A percentile compares a stretch with the other conserved stretches of the same genome.
Evolutionary conservation across 257 asterid genomes (phyloP).

Genomic region (Capsicum pubescens): DNA sequence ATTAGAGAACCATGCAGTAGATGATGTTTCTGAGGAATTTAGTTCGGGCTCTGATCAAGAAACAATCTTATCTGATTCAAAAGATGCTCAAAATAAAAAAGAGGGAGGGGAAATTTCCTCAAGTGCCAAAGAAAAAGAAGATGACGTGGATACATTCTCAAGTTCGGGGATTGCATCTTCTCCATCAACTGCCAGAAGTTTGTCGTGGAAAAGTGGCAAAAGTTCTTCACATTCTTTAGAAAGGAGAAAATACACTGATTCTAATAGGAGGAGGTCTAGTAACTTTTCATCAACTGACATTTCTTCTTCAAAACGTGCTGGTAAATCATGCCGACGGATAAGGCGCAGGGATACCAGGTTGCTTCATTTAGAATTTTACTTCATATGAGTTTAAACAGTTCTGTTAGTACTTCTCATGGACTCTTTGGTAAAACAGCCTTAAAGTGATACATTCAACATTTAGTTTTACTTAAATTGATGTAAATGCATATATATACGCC

Average conservation of each 20-base stretch:
- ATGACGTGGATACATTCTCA: slow-evolving; percentile 58
- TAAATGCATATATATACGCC: not conserved
- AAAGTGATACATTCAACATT: not conserved
- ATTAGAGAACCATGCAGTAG: slow-evolving; percentile 66
- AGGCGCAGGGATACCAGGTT: slow-evolving; percentile 75
- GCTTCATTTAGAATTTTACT: slow-evolving; percentile 30
- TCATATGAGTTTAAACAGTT: not conserved
- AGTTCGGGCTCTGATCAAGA: slow-evolving; percentile 79
- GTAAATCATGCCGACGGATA: slow-evolving; percentile 90
- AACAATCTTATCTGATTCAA: slow-evolving; percentile 45
- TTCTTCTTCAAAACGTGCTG: slow-evolving; percentile 63
- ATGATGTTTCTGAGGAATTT: slow-evolving; percentile 67
- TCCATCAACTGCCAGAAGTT: slow-evolving; percentile 70
- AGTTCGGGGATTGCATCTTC: slow-evolving; percentile 80
- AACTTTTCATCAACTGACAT: slow-evolving; percentile 54
- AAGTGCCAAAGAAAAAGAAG: slow-evolving; percentile 46
- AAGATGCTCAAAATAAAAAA: slow-evolving; percentile 42
- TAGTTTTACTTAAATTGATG: not conserved
- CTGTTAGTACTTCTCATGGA: not conserved
- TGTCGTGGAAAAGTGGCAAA: slow-evolving; percentile 86
- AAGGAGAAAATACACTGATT: slow-evolving; percentile 59
- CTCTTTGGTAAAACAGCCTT: slow-evolving; percentile 6
- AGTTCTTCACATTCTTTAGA: slow-evolving; percentile 58
- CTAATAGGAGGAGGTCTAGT: slow-evolving; percentile 59
- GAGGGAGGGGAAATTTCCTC: slow-evolving; percentile 45